A percentile compares a stretch with the other conserved stretches of the same genome.
Conservation (phyloP, 2,329 filamentous ascomycete species). For the Dothideomycetidae sp. region DNA sequence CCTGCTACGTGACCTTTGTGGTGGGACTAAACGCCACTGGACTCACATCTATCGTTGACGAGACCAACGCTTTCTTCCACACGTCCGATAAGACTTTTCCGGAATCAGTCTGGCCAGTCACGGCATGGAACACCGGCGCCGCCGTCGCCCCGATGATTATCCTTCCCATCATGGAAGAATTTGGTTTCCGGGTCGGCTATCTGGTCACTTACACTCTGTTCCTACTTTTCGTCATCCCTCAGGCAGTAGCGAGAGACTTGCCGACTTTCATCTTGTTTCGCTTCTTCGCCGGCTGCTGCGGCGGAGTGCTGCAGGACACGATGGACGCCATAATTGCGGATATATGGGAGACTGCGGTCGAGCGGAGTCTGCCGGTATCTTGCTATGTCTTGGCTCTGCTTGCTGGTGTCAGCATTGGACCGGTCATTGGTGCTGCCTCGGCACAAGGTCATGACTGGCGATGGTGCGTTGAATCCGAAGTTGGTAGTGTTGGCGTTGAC, state of each 20-base stretch:
- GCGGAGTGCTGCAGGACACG: constrained; percentile 17
- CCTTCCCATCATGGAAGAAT: constrained; percentile 29
- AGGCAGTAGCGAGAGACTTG: constrained; percentile 13
- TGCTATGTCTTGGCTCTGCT: constrained; percentile 24
- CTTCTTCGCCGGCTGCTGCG: constrained; percentile 15
- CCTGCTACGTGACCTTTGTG: constrained; percentile 17
- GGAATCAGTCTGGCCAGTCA: constrained; percentile 28
- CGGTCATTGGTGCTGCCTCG: constrained; percentile 23
- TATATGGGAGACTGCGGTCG: constrained; percentile 12
- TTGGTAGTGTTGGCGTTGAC: no score
- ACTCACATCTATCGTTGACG: constrained; percentile 7
- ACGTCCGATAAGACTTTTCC: constrained; percentile 27
- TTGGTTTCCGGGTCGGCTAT: constrained; percentile 17
- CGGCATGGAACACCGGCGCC: constrained; percentile 30
- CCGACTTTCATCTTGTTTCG: constrained; percentile 13
- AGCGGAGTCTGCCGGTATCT: constrained; percentile 22
- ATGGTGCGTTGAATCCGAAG: no score
- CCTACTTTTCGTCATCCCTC: constrained; percentile 12
- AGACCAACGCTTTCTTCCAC: constrained; percentile 26
- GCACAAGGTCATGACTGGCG: constrained; percentile 22
- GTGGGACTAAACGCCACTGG: neutral
- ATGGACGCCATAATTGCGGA: neutral
- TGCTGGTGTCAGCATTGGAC: constrained; percentile 23
- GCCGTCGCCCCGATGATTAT: constrained; percentile 28
- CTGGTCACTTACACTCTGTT: constrained; percentile 11